A percentile compares a stretch with the other conserved stretches of the same genome.
phyloP scores from a whole-genome alignment of 768 basidiomycete genomes.

The Tephrocybe sp. region DNA sequence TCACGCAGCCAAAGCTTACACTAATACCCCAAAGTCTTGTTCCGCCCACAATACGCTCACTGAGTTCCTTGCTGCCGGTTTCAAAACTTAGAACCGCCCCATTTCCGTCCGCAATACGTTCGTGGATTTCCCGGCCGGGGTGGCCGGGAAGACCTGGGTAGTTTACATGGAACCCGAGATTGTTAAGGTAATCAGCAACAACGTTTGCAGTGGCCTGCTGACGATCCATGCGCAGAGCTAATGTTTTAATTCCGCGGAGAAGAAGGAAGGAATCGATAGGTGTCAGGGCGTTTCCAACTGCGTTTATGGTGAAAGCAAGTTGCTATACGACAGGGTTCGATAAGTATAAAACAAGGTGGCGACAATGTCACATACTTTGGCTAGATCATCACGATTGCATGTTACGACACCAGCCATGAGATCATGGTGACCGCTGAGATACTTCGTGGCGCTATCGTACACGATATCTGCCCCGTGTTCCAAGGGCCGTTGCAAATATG shows the following conservation, averaged over 20 bases:
- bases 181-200: constrained; percentile 83
- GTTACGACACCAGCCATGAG: constrained; percentile 97
- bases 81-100: constrained; percentile 95
- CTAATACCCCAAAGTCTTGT: constrained; percentile 96
- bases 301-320: constrained; percentile 89
- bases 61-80: constrained; percentile 86
- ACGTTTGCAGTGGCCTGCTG: constrained; percentile 80
- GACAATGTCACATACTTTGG: constrained; percentile 51
- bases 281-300: constrained; percentile 89
- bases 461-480: constrained; percentile 97
- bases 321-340: constrained; percentile 43
- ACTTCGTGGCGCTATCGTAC: constrained; percentile 97
- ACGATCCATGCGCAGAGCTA: constrained; percentile 93
- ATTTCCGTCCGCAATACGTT: constrained; percentile 84
- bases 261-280: constrained; percentile 97
- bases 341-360: constrained; percentile 9
- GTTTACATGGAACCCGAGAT: constrained; percentile 84
- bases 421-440: constrained; percentile 97
- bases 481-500: constrained; percentile 91
- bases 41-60: constrained; percentile 89
- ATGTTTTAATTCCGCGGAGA: constrained; percentile 92
- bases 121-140: constrained; percentile 84
- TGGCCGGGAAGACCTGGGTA: constrained; percentile 88
- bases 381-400: constrained; percentile 88
- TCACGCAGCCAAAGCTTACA: constrained; percentile 97